These are phyloP conservation scores for Ascochyta viciae-villosae DNA, from an alignment of 2,329 filamentous ascomycete species.

Conservation along the genomic window DNA sequence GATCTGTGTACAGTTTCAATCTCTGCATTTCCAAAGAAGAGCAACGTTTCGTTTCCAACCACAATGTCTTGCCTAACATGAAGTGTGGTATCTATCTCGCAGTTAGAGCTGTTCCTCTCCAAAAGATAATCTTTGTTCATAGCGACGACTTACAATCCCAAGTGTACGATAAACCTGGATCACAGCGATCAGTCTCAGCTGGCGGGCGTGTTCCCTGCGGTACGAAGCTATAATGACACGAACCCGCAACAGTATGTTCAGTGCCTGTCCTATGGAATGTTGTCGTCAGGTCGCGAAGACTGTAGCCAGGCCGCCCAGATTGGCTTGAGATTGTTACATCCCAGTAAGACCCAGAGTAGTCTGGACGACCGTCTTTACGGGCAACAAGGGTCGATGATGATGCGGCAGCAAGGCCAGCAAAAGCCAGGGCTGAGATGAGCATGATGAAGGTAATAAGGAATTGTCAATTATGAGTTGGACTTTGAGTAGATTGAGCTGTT, in stretches of 20 bases:
- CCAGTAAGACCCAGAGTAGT: conserved; percentile 20
- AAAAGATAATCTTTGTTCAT: too few relatives aligned
- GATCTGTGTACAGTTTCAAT: too few relatives aligned
- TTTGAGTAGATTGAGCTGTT: not conserved
- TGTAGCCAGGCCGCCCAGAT: conserved; percentile 19
- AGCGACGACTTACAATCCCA: conserved; percentile 19
- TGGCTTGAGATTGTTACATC: conserved; percentile 18
- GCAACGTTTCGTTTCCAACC: too few relatives aligned
- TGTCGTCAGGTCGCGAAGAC: conserved; percentile 13
- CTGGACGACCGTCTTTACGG: conserved; percentile 2
- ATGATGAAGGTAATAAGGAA: not conserved
- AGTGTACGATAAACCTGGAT: conserved; percentile 9
- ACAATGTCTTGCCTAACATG: too few relatives aligned
- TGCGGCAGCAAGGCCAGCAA: conserved; percentile 9
- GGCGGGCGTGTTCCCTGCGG: conserved; percentile 19
- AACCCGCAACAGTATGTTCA: not conserved
- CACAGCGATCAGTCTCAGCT: conserved; percentile 13
- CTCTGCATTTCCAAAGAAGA: too few relatives aligned
- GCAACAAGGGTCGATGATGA: conserved; percentile 1
- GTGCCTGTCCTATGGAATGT: conserved; percentile 8
- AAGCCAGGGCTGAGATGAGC: conserved; percentile 11
- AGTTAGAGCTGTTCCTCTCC: too few relatives aligned
- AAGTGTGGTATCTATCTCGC: too few relatives aligned
- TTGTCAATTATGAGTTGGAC: too few relatives aligned
- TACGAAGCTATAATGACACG: conserved; percentile 25